Base-by-base conservation (phyloP, 148 eudicot genomes). In the Rhododendron mucronatum region DNA sequence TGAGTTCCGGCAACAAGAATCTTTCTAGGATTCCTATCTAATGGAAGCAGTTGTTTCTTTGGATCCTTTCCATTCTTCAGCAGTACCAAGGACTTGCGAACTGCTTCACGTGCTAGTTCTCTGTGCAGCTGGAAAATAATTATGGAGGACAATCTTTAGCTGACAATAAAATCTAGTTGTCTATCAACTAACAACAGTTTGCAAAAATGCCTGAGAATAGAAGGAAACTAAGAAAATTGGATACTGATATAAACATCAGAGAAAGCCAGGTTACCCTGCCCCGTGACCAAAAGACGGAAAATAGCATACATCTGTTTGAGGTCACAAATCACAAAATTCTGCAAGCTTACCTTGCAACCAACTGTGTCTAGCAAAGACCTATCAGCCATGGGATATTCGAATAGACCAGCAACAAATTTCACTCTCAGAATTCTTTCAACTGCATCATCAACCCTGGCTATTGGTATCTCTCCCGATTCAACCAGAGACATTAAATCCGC, bases 41-140 rank as follows among this genome's bases (percentile, higher is more conserved):
- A 78, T 53, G 99, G 99, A 79, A 97, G 95, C 79, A 95, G 90
- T 50, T 95, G 93, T 84, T 83, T 89, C 73, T 76, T 91, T 84
- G 91, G 89, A 85, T 91, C 95, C 87, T 95, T 95, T 57, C 98
- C 99, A 88, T 97, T 97, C 87, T 97, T 97, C 73, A 97, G 85
- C 82, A 97, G 88, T 65, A 97, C 99, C 90, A 94, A 80, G 85
- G 99, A 97, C 87, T 91, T 95, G 48, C 98, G 92, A 87, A 97
- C 99, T 26, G 99, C 99, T 93, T 94, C 99, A 84, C 98, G 95
- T 15, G 98, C 98, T 88, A 97, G 87, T 78, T 97, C 96, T 85
- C 99, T 94, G 78, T 97, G 99, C 86, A 84, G 37, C 99, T 97
- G 94, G 35, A 78, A 86, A 78, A 16, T 71, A 3, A 45, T 30